Evolutionary conservation across 1,284 basidiomycete species (phyloP), one percentile per base, ranked within the genome.

Genomic region (Anthracocystis panici-leucophaei): DNA sequence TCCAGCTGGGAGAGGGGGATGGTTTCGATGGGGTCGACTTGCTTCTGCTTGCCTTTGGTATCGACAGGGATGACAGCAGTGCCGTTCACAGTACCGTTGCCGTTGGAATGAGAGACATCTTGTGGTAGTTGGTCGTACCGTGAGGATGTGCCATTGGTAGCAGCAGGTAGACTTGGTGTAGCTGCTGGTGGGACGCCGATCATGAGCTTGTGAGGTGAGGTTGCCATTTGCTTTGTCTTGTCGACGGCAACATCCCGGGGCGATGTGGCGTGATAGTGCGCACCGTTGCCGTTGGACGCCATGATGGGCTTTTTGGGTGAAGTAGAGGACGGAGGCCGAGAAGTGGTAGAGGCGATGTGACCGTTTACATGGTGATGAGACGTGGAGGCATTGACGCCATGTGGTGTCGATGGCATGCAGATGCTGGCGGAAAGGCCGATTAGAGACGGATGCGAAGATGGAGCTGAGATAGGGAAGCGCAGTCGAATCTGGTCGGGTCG

Each of bases 1-100:
- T 93, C 90, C 6, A 94, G 88, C 54, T 90, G 68, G 14, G 77
- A 71, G 7, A 75, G 55, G 8, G 78, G 69, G 5, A 76, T 61
- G 42, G 60, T 27, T 8, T 68, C 48, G 53, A 67, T 52, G 21
- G 57, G 65, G 48, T 68, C 63, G 38, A 68, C 40, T n/a, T 61
- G 38, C 42, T 61, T 71, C 29, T 70, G 63, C 44, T 74, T 74
- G 23, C 74, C 69, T 52, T 72, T 76, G 12, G 21, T 20, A 16
- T 61, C 49, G 41, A 45, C 38, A 3, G 38, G 8, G 14, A 29
- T 16, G 14, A 35, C 21, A 16, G 54, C 29, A 46, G 25, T 25
- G 21, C 41, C 49, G 44, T 53, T 58, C 0, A 23, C n/a, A 25
- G 29, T 8, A 10, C 49, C 49, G 14, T 57, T 64, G 5, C 49